Conservation (phyloP, 345 rosid species). For the Salix dunnii region DNA sequence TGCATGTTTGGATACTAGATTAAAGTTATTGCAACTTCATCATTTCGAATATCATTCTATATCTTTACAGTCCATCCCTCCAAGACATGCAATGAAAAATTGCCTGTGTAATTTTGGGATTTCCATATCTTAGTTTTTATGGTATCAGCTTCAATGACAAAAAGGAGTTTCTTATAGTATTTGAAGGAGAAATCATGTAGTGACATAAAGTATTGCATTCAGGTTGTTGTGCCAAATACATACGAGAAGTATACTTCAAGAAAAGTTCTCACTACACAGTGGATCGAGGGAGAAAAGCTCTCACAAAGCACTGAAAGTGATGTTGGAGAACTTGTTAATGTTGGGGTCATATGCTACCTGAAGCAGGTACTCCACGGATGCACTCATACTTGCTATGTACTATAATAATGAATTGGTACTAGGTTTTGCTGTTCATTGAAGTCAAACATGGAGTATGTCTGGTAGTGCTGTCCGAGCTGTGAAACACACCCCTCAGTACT, state of each 20-base stretch:
- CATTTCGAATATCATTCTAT: neutral
- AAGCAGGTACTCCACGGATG: constrained; percentile 62
- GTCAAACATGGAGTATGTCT: too few relatives aligned
- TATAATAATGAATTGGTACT: neutral
- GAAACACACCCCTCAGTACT: neutral
- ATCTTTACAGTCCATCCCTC: neutral
- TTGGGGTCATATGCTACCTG: constrained; percentile 94
- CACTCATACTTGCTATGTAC: neutral
- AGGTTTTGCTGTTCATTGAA: neutral
- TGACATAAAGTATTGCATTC: constrained; percentile 9
- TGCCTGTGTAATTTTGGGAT: too few relatives aligned
- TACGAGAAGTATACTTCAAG: constrained; percentile 77
- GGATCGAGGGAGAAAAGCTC: constrained; percentile 90
- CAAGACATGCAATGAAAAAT: too few relatives aligned
- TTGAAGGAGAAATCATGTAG: neutral
- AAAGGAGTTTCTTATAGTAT: too few relatives aligned
- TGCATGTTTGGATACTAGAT: neutral
- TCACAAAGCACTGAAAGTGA: constrained; percentile 96
- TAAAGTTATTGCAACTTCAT: neutral
- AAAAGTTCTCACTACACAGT: constrained; percentile 87
- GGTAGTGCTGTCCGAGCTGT: too few relatives aligned
- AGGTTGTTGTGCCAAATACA: constrained; percentile 90
- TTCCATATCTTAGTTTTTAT: neutral
- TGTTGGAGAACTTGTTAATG: constrained; percentile 91
- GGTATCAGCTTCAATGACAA: neutral